Base-by-base conservation (phyloP, 1,284 basidiomycete species). In the Malassezia globosa region DNA sequence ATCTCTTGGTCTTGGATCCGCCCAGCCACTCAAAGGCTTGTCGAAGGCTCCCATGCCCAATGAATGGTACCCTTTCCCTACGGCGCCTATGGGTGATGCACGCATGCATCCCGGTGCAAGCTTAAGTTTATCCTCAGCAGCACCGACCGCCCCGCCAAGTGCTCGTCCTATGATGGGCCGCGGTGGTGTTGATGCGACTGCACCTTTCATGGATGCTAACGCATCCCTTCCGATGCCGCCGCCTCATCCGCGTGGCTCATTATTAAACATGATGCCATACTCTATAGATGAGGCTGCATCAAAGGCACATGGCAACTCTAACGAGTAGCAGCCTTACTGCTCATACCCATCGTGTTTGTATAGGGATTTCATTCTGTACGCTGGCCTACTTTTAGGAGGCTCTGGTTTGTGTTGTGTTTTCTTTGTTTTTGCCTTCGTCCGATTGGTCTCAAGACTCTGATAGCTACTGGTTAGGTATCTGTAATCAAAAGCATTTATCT, bases 201-300 rank as follows among this genome's bases (percentile, higher is more conserved):
- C 48, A 8, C 18, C 34, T 1, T 51, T 51, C 21, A 51, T 51
- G 49, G 43, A 46, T 29, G 44, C 44, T 18, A 40, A 38, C 7
- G 33, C 44, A 10, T 27, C 44, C 2, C 37, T 52, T 19, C 41
- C 49, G 4, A 52, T 52, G 44, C 39, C 44, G 1, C 7, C 37
- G 8, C 46, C 22, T 16, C 35, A 26, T 8, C 16, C 33, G 7
- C 50, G 50, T 21, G 29, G 39, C 29, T 47, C 46, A 13, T 34
- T 52, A 23, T 31, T 43, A 18, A 52, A 47, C 24, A 52, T 52
- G 50, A 38, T 52, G 27, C 45, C 50, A 8, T 52, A 52, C 23
- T 16, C 44, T 26, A 47, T 52, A 27, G 40, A 38, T 26, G 44
- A 46, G 7, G 13, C 18, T 10, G 13, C 46, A 35, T 24, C 27